A percentile compares a stretch with the other conserved stretches of the same genome.
phyloP scores from a whole-genome alignment of 2,329 filamentous ascomycete genomes.

The Penicillium sp. region DNA sequence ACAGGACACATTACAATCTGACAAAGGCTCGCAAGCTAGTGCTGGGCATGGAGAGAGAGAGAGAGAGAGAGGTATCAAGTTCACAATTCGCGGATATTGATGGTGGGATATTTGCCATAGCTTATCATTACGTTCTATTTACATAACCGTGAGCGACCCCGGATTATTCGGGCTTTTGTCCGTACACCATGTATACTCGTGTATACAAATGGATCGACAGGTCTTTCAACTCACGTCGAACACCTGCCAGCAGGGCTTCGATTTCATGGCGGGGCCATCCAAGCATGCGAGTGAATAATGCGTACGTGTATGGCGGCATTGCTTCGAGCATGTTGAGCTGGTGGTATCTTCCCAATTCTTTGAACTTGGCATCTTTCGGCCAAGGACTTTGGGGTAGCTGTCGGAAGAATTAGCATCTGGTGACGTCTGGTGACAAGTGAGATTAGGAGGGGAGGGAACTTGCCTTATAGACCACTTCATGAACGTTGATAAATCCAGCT shows the following conservation, averaged over 20 bases:
- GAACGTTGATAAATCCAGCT: slow-evolving; percentile 55
- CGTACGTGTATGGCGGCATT: slow-evolving; percentile 35
- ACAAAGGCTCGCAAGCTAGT: no score
- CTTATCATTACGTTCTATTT: neutral
- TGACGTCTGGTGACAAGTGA: no score
- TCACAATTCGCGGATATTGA: neutral
- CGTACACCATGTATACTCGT: slow-evolving; percentile 31
- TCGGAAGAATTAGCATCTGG: slow-evolving; percentile 1
- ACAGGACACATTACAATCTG: neutral
- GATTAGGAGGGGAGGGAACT: neutral
- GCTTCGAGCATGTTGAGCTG: slow-evolving; percentile 39
- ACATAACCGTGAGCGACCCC: neutral
- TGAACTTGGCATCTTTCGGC: slow-evolving; percentile 52
- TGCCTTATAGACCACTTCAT: slow-evolving; percentile 47
- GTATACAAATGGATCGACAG: slow-evolving; percentile 38
- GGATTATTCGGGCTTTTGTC: slow-evolving; percentile 22
- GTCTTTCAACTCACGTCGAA: slow-evolving; percentile 39
- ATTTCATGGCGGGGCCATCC: slow-evolving; percentile 39
- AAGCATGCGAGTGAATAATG: slow-evolving; percentile 40
- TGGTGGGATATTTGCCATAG: neutral
- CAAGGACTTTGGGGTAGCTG: slow-evolving; percentile 53
- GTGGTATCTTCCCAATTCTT: slow-evolving; percentile 49
- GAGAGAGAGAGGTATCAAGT: no score
- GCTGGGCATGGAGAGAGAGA: no score
- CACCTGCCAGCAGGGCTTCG: slow-evolving; percentile 38